Percentiles rank a stretch among this genome's conserved stretches.
phyloP scores from a whole-genome alignment of 371 early-diverging fungal species.

The Umbelopsis sp. region DNA sequence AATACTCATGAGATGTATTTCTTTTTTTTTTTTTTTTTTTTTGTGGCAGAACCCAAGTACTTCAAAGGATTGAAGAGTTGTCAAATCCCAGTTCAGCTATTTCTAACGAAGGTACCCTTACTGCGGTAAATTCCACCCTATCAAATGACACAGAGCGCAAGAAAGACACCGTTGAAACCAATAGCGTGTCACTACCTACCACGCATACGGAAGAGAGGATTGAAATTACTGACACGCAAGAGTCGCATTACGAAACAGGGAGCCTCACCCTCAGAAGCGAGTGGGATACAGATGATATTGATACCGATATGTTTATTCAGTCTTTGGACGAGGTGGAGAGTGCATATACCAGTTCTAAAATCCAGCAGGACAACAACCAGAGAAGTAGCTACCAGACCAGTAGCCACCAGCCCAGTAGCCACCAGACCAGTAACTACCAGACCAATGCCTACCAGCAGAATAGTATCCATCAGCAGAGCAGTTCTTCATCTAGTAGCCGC shows the following conservation, averaged over 20 bases:
- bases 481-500: too few relatives aligned
- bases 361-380: not conserved
- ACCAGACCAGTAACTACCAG: not conserved
- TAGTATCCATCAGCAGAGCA: too few relatives aligned
- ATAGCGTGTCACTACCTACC: not conserved
- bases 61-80: constrained; percentile 8
- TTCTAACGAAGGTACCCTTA: not conserved
- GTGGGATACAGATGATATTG: not conserved
- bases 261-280: not conserved
- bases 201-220: not conserved
- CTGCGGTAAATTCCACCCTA: not conserved
- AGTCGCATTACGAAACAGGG: not conserved
- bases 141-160: not conserved
- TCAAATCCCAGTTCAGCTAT: not conserved
- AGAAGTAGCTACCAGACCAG: not conserved
- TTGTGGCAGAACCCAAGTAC: not conserved
- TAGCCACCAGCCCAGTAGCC: not conserved
- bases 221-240: not conserved
- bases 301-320: constrained; percentile 7
- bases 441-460: not conserved
- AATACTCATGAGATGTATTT: too few relatives aligned
- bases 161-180: not conserved
- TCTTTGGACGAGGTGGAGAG: constrained; percentile 9
- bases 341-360: not conserved
- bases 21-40: too few relatives aligned